Evolutionary conservation across 163 green algal genomes (phyloP).

Genomic region (Chlorella variabilis): DNA sequence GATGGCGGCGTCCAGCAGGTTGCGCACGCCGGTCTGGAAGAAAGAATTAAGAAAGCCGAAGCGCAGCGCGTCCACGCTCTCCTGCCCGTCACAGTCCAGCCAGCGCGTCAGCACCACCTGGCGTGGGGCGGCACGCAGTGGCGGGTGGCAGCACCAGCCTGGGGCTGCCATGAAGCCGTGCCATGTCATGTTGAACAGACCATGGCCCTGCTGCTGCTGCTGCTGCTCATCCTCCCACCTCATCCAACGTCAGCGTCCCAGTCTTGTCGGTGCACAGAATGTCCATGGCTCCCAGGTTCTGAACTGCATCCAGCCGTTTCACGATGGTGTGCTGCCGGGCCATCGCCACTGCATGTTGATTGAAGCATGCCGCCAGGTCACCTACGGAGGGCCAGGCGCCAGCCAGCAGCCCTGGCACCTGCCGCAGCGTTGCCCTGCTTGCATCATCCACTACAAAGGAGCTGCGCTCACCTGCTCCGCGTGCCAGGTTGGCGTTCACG

Average conservation of each 20-base stretch:
- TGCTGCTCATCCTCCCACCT: constrained; percentile 41
- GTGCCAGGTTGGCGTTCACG: constrained; percentile 33
- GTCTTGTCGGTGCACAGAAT: constrained; percentile 94
- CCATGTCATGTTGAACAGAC: too few species aligned
- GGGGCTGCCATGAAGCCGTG: too few species aligned
- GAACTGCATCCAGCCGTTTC: constrained; percentile 83
- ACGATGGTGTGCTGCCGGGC: constrained; percentile 88
- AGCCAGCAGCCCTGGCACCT: too few species aligned
- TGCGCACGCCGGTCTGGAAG: constrained; percentile 29
- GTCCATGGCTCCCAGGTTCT: constrained; percentile 91
- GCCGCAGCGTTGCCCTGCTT: too few species aligned
- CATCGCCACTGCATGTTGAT: constrained; percentile 56
- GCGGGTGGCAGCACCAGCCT: too few species aligned
- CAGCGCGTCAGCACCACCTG: constrained; percentile 36
- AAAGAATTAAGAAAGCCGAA: constrained; percentile 18
- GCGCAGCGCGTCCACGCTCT: background rate
- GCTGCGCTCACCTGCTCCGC: constrained; percentile 9
- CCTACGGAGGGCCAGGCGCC: too few species aligned
- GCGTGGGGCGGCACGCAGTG: too few species aligned
- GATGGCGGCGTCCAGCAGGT: constrained; percentile 26
- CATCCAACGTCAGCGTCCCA: constrained; percentile 79
- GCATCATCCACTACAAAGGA: too few species aligned
- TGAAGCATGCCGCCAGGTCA: too few species aligned
- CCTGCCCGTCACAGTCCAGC: constrained; percentile 9
- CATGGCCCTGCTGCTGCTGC: background rate